Evolutionary conservation across 2,329 filamentous ascomycete genomes (phyloP).

Genomic region (Botrytis elliptica): DNA sequence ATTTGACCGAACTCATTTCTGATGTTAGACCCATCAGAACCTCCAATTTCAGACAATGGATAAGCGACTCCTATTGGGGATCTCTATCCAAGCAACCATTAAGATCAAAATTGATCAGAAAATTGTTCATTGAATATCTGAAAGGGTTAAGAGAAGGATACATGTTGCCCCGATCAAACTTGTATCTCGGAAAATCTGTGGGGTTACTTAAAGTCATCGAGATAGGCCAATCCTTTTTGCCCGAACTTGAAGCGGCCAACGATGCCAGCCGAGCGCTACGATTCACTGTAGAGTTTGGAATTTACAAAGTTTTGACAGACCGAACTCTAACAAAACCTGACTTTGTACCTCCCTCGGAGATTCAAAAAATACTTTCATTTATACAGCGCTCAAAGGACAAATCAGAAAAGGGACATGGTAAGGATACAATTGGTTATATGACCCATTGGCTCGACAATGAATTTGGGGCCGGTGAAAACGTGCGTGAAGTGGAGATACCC

Average conservation of each 20-base stretch:
- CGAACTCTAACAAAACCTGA: neutral
- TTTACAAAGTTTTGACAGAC: neutral
- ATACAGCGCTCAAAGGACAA: neutral
- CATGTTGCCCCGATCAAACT: too few species aligned
- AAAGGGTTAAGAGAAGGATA: neutral
- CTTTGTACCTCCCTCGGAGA: neutral
- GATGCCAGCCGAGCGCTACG: neutral
- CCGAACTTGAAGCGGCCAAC: neutral
- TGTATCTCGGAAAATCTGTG: too few species aligned
- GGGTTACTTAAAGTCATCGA: neutral
- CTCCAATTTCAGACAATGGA: neutral
- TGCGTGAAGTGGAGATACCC: neutral
- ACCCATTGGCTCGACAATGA: neutral
- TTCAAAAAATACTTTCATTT: neutral
- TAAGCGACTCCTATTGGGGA: neutral
- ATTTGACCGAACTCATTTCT: neutral
- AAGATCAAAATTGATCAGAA: neutral
- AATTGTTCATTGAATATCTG: neutral
- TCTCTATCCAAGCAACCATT: accelerated
- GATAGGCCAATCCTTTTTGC: neutral
- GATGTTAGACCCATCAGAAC: neutral
- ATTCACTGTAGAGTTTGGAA: neutral
- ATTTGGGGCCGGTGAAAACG: neutral
- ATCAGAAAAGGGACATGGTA: neutral
- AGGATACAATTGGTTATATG: neutral